phyloP scores from a whole-genome alignment of 176 grass and related monocot genomes.

The Pharus latifolius region DNA sequence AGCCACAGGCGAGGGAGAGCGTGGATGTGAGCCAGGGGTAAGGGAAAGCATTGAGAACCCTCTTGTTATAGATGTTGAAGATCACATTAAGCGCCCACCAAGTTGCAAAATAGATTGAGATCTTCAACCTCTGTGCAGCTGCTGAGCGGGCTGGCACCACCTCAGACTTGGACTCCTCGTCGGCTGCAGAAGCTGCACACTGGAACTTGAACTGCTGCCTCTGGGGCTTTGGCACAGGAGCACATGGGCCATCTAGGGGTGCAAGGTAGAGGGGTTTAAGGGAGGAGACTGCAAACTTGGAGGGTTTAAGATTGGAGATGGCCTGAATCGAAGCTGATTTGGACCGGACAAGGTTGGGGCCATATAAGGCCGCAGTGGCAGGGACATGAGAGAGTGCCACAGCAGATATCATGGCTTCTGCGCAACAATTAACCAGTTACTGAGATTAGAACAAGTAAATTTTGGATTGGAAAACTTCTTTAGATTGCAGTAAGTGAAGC shows the following conservation, averaged over 20 bases:
- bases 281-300: slow-evolving; percentile 30
- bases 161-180: slow-evolving; percentile 37
- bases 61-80: slow-evolving; percentile 98
- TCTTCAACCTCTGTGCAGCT: slow-evolving; percentile 55
- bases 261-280: slow-evolving; percentile 56
- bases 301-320: slow-evolving; percentile 15
- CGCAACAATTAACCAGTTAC: slow-evolving; percentile 11
- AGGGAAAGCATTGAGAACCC: slow-evolving; percentile 88
- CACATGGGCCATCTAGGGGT: slow-evolving; percentile 15
- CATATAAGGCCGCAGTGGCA: slow-evolving; percentile 7
- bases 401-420: slow-evolving; percentile 40
- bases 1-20: slow-evolving; percentile 59
- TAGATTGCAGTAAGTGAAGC: not conserved
- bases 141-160: slow-evolving; percentile 16
- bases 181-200: slow-evolving; percentile 42
- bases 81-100: slow-evolving; percentile 99
- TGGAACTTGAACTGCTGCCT: slow-evolving; percentile 28
- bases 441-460: too few species aligned
- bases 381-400: slow-evolving; percentile 18
- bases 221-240: slow-evolving; percentile 15
- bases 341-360: slow-evolving; percentile 21
- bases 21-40: slow-evolving; percentile 95
- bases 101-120: slow-evolving; percentile 79
- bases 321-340: slow-evolving; percentile 23
- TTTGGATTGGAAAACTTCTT: not conserved